Base-by-base conservation (phyloP, 495 filamentous ascomycete genomes). In the Lophium mytilinum region DNA sequence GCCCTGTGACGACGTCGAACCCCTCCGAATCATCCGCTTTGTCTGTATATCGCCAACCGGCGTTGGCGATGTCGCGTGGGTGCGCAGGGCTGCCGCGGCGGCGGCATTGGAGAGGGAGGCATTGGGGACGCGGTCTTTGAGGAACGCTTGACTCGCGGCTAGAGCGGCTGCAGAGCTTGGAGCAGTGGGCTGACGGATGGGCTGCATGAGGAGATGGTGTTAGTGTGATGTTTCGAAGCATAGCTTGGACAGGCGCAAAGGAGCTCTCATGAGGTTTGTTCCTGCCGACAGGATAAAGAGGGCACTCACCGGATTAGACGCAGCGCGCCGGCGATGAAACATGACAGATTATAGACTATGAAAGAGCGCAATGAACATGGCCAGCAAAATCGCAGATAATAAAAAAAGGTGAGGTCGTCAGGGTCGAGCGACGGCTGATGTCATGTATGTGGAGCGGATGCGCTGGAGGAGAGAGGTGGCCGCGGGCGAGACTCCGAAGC, bases 11-110 rank as follows among this genome's bases (percentile, higher is more conserved):
- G 88, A 85, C 47, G 76, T 66, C 9, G 89, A 94, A 21, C 76
- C 73, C 58, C 81, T 80, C 42, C 90, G 82, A 61, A 83, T 62
- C 67, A 88, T 93, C 53, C 90, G 87, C 70, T 90, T 95, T 0
- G 90, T 95, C 69, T 91, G 83, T 33, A 94, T 81, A 73, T 90
- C 80, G 64, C 82, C 88, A 39, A 95, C 84, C 17, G 79, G 78
- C 12, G 81, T 88, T 41, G 90, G 90, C 30, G 86, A 84, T 34
- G 82, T 81, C 6, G 89, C 83, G 60, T 83, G 82, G 41, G 84
- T 86, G 53, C 86, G 82, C 42, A 96, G 76, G 17, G 90, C 90
- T 17, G 90, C 83, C 9, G 89, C 89, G 2, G 90, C 90, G 8
- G 90, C 90, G 7, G 90, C 86, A 33, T 84, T 83, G 17, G 90